Percentiles rank a stretch among this genome's conserved stretches.
phyloP scores from a whole-genome alignment of 2,329 filamentous ascomycete species.

The Knufia fluminis region DNA sequence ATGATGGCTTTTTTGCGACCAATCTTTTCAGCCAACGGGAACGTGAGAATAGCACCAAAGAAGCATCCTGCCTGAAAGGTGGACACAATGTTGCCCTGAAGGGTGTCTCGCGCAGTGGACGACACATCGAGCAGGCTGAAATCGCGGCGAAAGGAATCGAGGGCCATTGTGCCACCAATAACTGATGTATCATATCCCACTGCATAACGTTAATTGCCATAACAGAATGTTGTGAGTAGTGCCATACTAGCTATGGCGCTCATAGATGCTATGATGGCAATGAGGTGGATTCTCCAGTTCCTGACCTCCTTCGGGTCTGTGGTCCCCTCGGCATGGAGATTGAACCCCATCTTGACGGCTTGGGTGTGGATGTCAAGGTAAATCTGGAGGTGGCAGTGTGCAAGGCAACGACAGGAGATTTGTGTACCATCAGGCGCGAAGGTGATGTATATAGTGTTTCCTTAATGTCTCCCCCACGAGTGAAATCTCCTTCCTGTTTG shows the following conservation, averaged over 20 bases:
- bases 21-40: slow-evolving; percentile 33
- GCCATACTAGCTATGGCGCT: slow-evolving; percentile 13
- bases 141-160: slow-evolving; percentile 28
- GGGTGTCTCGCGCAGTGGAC: slow-evolving; percentile 16
- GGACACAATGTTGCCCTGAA: slow-evolving; percentile 62
- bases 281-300: slow-evolving; percentile 23
- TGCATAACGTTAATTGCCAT: slow-evolving; percentile 1
- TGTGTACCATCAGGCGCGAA: slow-evolving; percentile 2
- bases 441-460: not conserved
- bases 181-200: slow-evolving; percentile 21
- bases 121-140: slow-evolving; percentile 20
- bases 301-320: slow-evolving; percentile 22
- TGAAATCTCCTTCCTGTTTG: not conserved
- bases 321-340: slow-evolving; percentile 18
- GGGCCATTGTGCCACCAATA: slow-evolving; percentile 32
- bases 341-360: slow-evolving; percentile 15
- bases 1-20: slow-evolving; percentile 47
- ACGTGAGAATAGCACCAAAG: slow-evolving; percentile 49
- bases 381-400: slow-evolving; percentile 95
- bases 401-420: slow-evolving; percentile 68
- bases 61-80: slow-evolving; percentile 62
- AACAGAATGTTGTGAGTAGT: not conserved
- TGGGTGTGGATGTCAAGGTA: slow-evolving; percentile 45
- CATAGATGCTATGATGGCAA: slow-evolving; percentile 15
- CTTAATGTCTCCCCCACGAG: not conserved